A percentile compares a stretch with the other conserved stretches of the same genome.
phyloP scores from a whole-genome alignment of 495 filamentous ascomycete genomes.

The Aspergillus bertholletiae region DNA sequence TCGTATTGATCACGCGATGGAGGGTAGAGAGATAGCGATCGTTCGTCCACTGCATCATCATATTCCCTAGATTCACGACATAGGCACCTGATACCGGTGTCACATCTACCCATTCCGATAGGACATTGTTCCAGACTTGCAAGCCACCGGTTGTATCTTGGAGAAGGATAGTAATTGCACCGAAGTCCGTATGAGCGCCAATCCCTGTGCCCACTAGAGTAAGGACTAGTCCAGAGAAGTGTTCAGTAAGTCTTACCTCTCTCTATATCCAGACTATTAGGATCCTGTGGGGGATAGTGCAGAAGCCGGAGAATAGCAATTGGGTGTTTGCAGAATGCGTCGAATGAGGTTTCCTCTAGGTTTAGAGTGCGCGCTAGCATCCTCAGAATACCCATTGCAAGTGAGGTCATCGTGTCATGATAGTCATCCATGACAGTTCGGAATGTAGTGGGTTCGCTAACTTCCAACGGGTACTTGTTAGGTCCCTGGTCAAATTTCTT shows the following conservation, averaged over 20 bases:
- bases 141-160: slow-evolving; percentile 30
- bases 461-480: slow-evolving; percentile 43
- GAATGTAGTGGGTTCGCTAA: slow-evolving; percentile 27
- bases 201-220: too few species aligned
- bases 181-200: slow-evolving; percentile 38
- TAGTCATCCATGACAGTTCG: slow-evolving; percentile 26
- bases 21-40: slow-evolving; percentile 30
- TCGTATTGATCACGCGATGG: slow-evolving; percentile 27
- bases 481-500: slow-evolving; percentile 37
- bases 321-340: slow-evolving; percentile 29
- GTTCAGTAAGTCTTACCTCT: too few species aligned
- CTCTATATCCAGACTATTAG: too few species aligned
- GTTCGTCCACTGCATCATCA: slow-evolving; percentile 24
- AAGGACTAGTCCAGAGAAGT: too few species aligned
- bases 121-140: slow-evolving; percentile 25
- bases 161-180: slow-evolving; percentile 35
- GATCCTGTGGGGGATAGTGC: slow-evolving; percentile 45
- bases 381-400: slow-evolving; percentile 26
- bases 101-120: slow-evolving; percentile 26
- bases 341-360: slow-evolving; percentile 34
- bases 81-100: slow-evolving; percentile 25
- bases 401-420: slow-evolving; percentile 16
- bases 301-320: slow-evolving; percentile 38
- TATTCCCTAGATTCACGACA: slow-evolving; percentile 36
- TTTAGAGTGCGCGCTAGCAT: slow-evolving; percentile 39